These are phyloP conservation scores for Ajuga reptans DNA, from an alignment of 305 asterid genomes.

Conservation along the genomic window DNA sequence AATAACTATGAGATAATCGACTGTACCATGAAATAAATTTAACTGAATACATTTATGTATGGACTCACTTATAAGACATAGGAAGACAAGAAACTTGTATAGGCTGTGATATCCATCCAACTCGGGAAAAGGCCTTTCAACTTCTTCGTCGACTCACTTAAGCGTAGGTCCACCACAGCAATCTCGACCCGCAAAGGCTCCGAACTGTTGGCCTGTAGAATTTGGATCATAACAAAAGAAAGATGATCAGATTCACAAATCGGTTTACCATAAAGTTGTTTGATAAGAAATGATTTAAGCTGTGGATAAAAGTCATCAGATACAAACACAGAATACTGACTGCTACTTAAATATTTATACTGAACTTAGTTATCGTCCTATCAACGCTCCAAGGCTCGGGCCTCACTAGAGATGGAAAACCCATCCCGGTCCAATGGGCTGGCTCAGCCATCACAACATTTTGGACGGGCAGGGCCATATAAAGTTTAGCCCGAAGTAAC, in stretches of 20 bases:
- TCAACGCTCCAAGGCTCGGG: too few relatives aligned
- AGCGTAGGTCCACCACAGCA: constrained; percentile 62
- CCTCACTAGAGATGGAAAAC: too few relatives aligned
- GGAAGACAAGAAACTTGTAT: constrained; percentile 70
- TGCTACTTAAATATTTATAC: neutral
- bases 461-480: too few relatives aligned
- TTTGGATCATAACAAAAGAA: neutral
- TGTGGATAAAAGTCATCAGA: neutral
- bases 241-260: neutral
- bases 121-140: constrained; percentile 75
- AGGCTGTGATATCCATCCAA: constrained; percentile 82
- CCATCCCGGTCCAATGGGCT: neutral
- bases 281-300: neutral
- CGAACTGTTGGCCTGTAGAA: constrained; percentile 54
- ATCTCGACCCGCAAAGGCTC: constrained; percentile 59
- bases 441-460: too few relatives aligned
- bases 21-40: too few relatives aligned
- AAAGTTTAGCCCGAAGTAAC: too few relatives aligned
- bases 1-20: too few relatives aligned
- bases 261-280: neutral
- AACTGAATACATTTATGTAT: neutral
- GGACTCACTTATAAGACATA: constrained; percentile 40
- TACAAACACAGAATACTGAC: neutral
- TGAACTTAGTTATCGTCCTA: neutral
- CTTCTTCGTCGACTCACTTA: constrained; percentile 48